Conservation (phyloP, 2,329 filamentous ascomycete species). For the Dactylellina leptospora region DNA sequence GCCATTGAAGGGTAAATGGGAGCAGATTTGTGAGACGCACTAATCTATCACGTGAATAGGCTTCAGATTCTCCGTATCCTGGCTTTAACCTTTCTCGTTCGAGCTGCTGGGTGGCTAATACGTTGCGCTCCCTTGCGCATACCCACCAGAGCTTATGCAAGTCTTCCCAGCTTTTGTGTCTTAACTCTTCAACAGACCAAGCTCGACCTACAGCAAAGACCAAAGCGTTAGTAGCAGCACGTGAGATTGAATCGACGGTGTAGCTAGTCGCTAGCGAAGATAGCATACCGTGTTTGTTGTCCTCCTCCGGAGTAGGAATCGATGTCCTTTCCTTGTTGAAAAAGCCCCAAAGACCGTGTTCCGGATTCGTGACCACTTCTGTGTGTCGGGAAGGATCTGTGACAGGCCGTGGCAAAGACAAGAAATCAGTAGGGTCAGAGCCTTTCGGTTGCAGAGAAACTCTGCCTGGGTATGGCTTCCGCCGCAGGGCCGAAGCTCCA, state of each 20-base stretch:
- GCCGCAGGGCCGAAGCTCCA: conserved; percentile 40
- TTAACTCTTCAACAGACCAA: conserved; percentile 86
- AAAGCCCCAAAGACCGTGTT: conserved; percentile 93
- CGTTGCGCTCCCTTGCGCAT: conserved; percentile 88
- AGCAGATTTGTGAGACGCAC: conserved; percentile 28
- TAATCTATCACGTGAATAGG: conserved; percentile 67
- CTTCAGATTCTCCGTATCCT: conserved; percentile 77
- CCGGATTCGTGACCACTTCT: conserved; percentile 69
- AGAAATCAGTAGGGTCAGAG: conserved; percentile 62
- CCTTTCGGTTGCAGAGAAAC: conserved; percentile 37
- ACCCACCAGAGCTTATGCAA: conserved; percentile 93
- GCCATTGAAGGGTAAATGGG: neutral
- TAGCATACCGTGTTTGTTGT: conserved; percentile 70
- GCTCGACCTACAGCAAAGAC: conserved; percentile 69
- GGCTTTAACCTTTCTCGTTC: conserved; percentile 75
- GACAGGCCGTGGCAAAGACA: conserved; percentile 73
- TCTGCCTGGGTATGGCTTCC: conserved; percentile 36
- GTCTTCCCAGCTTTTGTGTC: conserved; percentile 91
- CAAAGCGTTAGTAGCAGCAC: no score
- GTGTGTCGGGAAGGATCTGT: conserved; percentile 68
- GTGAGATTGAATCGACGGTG: no score
- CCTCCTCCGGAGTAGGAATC: conserved; percentile 76
- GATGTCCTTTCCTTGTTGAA: conserved; percentile 76
- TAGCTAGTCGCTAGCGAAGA: no score
- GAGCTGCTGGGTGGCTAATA: conserved; percentile 77